A percentile compares a stretch with the other conserved stretches of the same genome.
phyloP scores from a whole-genome alignment of 1,284 basidiomycete species.

The Tilletia caries region DNA sequence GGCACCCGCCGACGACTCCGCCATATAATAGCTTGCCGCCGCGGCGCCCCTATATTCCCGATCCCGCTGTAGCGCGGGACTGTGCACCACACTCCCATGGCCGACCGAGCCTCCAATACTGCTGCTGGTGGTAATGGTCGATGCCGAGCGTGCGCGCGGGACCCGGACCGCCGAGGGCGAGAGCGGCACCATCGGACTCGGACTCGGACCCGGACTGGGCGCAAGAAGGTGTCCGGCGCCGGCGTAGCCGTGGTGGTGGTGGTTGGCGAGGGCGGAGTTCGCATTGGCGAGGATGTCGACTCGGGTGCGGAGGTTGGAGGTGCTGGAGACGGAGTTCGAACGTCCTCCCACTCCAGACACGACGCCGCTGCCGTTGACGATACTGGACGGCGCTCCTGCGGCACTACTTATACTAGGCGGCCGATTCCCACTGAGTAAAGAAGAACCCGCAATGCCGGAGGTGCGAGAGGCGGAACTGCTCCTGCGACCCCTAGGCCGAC shows the following conservation, averaged over 20 bases:
- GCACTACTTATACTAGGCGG: background rate
- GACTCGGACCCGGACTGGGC: background rate
- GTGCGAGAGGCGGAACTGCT: no score
- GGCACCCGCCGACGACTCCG: no score
- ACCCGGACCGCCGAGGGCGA: no score
- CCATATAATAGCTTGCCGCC: no score
- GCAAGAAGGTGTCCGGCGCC: background rate
- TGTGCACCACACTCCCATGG: background rate
- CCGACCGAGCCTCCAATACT: slow-evolving; percentile 2
- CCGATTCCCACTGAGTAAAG: no score
- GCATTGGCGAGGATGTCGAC: background rate
- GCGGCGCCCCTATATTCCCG: no score
- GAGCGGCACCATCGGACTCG: background rate
- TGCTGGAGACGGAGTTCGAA: no score
- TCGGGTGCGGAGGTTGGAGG: background rate
- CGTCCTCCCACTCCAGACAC: no score
- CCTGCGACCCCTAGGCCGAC: no score
- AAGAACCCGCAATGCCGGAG: no score
- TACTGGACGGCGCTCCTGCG: background rate
- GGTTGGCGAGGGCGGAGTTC: background rate
- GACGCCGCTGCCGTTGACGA: background rate
- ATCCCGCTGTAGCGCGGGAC: no score
- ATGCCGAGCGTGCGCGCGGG: background rate
- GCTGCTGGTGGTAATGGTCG: background rate
- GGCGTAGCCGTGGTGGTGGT: background rate